phyloP scores from a whole-genome alignment of 805 yeast genomes.

The Candida loeiensis region DNA sequence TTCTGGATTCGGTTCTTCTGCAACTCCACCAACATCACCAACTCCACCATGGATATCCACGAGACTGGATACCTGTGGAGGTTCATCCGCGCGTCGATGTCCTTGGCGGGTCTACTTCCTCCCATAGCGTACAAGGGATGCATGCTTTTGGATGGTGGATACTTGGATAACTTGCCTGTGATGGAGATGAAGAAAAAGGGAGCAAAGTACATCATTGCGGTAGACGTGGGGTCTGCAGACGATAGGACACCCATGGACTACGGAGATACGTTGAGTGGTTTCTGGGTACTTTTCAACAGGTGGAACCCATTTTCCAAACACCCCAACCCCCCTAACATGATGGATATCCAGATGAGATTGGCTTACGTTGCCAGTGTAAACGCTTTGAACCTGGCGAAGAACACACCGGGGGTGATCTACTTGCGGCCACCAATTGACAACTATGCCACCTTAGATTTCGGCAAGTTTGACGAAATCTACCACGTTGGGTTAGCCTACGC shows the following conservation, averaged over 20 bases:
- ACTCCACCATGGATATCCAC: conserved; percentile 93
- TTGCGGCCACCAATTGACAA: conserved; percentile 91
- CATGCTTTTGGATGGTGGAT: conserved; percentile 95
- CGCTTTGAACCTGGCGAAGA: conserved; percentile 84
- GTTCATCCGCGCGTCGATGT: conserved; percentile 93
- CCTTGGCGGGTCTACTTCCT: conserved; percentile 89
- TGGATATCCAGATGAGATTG: conserved; percentile 88
- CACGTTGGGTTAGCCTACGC: conserved; percentile 78
- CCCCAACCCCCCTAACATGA: conserved; percentile 90
- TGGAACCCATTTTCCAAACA: conserved; percentile 86
- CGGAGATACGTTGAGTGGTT: conserved; percentile 90
- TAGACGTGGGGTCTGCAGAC: conserved; percentile 94
- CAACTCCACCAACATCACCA: conserved; percentile 92
- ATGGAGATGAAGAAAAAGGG: conserved; percentile 88
- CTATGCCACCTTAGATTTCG: conserved; percentile 89
- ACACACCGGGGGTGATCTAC: conserved; percentile 79
- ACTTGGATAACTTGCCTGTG: conserved; percentile 90
- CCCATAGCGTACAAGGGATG: conserved; percentile 85
- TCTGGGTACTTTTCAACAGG: conserved; percentile 83
- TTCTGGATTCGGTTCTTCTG: conserved; percentile 89
- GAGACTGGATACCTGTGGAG: conserved; percentile 93
- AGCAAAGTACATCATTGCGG: conserved; percentile 82
- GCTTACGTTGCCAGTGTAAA: conserved; percentile 95
- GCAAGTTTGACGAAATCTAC: conserved; percentile 85
- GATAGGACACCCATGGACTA: conserved; percentile 85